phyloP scores from a whole-genome alignment of 2,329 filamentous ascomycete species.

The Celoporthe dispersa region DNA sequence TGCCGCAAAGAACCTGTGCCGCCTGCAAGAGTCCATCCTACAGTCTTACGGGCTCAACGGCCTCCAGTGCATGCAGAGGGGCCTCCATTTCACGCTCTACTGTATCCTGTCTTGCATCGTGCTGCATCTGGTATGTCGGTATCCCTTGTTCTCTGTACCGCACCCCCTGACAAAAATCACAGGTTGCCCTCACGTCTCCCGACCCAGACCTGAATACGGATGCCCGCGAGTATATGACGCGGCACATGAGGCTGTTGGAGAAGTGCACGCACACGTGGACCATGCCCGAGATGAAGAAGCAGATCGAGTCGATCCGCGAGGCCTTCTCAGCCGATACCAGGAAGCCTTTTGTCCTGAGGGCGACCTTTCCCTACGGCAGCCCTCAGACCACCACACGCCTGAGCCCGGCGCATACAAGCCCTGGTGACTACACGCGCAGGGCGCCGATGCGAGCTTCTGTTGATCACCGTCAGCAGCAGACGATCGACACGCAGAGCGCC shows the following conservation, averaged over 20 bases:
- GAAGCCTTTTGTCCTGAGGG: constrained; percentile 87
- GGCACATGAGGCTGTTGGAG: constrained; percentile 93
- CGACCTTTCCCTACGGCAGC: constrained; percentile 84
- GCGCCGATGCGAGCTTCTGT: constrained; percentile 52
- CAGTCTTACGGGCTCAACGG: constrained; percentile 78
- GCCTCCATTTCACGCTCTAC: constrained; percentile 96
- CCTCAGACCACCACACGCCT: constrained; percentile 67
- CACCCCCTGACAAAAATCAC: constrained; percentile 28
- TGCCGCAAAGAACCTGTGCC: constrained; percentile 83
- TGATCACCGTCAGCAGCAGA: constrained; percentile 57
- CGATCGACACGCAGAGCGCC: constrained; percentile 56
- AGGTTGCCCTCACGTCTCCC: constrained; percentile 92
- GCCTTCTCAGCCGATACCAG: constrained; percentile 87
- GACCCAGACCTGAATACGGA: constrained; percentile 86
- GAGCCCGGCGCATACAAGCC: constrained; percentile 63
- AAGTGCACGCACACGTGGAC: constrained; percentile 82
- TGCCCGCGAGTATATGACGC: constrained; percentile 84
- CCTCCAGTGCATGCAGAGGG: constrained; percentile 88
- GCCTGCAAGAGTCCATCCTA: constrained; percentile 82
- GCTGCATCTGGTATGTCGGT: constrained; percentile 80
- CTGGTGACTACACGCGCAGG: constrained; percentile 47
- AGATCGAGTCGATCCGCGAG: constrained; percentile 85
- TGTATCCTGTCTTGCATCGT: constrained; percentile 89
- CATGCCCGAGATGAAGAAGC: constrained; percentile 86
- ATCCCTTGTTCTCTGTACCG: constrained; percentile 13